phyloP scores from a whole-genome alignment of 106 monocot genomes.

The Allium cepa region DNA sequence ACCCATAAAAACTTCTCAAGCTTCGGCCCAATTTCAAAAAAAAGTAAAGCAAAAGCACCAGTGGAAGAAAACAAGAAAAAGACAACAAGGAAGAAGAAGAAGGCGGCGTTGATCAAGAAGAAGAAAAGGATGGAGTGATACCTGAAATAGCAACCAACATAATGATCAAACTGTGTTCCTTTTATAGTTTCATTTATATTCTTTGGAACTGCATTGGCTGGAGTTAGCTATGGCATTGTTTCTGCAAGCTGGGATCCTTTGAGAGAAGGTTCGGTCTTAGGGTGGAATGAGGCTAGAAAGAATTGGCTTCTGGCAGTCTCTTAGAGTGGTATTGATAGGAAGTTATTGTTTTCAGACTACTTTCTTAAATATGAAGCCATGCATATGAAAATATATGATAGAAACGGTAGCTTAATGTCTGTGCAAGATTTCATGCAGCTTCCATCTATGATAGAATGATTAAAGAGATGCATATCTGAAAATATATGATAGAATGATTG shows the following conservation, averaged over 20 bases:
- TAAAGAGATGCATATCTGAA: too few species aligned
- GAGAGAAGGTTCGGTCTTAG: too few species aligned
- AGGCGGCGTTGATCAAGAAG: conserved; percentile 16
- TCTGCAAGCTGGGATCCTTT: conserved; percentile 99
- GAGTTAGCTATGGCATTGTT: conserved; percentile 90
- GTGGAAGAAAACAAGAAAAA: neutral
- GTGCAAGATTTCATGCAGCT: too few species aligned
- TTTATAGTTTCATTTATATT: conserved; percentile 88
- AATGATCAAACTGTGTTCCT: conserved; percentile 94
- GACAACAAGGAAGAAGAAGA: conserved; percentile 11
- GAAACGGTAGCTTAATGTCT: too few species aligned
- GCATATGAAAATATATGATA: too few species aligned
- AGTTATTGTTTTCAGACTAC: too few species aligned
- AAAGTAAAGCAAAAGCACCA: conserved; percentile 17
- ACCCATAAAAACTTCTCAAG: conserved; percentile 46
- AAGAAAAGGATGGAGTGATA: conserved; percentile 39
- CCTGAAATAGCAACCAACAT: conserved; percentile 92
- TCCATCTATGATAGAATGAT: too few species aligned
- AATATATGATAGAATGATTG: too few species aligned
- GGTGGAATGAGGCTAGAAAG: too few species aligned
- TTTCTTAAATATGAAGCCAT: too few species aligned
- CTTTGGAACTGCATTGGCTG: conserved; percentile 83
- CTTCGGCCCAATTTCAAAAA: conserved; percentile 38
- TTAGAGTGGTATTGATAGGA: too few species aligned
- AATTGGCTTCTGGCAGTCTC: too few species aligned